Conservation (phyloP, 148 eudicot species). For the Linanthus parryae region DNA sequence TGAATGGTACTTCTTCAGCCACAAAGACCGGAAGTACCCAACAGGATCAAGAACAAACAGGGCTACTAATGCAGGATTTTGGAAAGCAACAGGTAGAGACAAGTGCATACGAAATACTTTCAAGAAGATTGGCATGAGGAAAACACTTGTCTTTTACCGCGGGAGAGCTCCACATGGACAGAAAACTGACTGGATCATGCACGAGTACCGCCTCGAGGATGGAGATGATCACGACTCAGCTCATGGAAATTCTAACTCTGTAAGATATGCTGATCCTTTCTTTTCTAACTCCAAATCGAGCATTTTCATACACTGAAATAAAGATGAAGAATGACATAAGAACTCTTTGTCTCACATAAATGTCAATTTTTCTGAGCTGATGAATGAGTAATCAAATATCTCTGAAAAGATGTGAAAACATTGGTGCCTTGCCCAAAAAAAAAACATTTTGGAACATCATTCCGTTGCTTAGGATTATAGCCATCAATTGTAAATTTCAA, state of each 20-base stretch:
- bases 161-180: slow-evolving; percentile 98
- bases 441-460: background rate
- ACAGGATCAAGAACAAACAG: slow-evolving; percentile 92
- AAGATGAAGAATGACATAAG: background rate
- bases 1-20: slow-evolving; percentile 96
- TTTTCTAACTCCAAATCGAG: background rate
- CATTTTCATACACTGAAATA: background rate
- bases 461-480: no score
- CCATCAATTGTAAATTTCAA: no score
- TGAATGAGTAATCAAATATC: background rate
- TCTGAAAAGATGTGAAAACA: background rate
- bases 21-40: slow-evolving; percentile 88
- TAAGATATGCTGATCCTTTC: slow-evolving; percentile 10
- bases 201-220: slow-evolving; percentile 87
- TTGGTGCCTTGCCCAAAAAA: background rate
- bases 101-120: slow-evolving; percentile 74
- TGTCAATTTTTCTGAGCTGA: background rate
- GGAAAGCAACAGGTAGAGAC: slow-evolving; percentile 97
- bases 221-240: slow-evolving; percentile 29
- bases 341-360: background rate
- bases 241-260: slow-evolving; percentile 27
- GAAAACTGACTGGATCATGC: slow-evolving; percentile 98
- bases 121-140: slow-evolving; percentile 94
- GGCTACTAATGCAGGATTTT: slow-evolving; percentile 91
- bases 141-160: slow-evolving; percentile 84